Base-by-base conservation (phyloP, 257 asterid species). In the Salvia splendens region DNA sequence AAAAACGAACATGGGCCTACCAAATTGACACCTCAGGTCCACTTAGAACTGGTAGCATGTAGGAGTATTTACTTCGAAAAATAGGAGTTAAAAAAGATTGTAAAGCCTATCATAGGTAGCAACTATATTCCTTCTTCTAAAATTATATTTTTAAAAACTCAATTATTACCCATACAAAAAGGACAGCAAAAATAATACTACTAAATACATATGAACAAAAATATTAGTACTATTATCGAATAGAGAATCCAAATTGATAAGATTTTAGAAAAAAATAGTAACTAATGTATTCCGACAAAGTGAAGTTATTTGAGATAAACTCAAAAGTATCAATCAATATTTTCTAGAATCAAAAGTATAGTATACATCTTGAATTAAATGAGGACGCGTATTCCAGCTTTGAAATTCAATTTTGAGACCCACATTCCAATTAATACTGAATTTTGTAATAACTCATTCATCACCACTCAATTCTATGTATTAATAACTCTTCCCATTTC, bases 381-480 rank as follows among this genome's bases (percentile, higher is more conserved):
- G 59, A 54, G 24, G 10, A 49, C 69, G 62, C 73, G 70, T 51
- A 58, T 56, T 76, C 78, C 79, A 77, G 79, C 73, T 77, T 68
- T 24, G 54, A 63, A 9, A 28, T 49, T 60, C 11, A 57, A 69
- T n/a, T 24, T 5, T 33, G 69, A 43, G 77, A 52, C 71, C 80
- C 80, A 71, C 80, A 66, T 51, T 47, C 5, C 28, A 5, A 33
- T 5, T 33, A 4, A 36, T 28, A 66, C 5, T 68, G 32, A 46
- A 55, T 59, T 43, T 56, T 67, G 3, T 48, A 14, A 48, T 66
- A 68, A 57, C 67, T 53, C 6, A 17, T 17, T 46, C 24, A 11
- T 63, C 51, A 54, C 70, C 75, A 32, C 69, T 61, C 64, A 28
- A 24, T 52, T 51, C 35, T 28, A 43, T 42, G n/a, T 9, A 20